Evolutionary conservation across 192 early-diverging fungal species (phyloP).

Genomic region (Rhizophagus clarus): DNA sequence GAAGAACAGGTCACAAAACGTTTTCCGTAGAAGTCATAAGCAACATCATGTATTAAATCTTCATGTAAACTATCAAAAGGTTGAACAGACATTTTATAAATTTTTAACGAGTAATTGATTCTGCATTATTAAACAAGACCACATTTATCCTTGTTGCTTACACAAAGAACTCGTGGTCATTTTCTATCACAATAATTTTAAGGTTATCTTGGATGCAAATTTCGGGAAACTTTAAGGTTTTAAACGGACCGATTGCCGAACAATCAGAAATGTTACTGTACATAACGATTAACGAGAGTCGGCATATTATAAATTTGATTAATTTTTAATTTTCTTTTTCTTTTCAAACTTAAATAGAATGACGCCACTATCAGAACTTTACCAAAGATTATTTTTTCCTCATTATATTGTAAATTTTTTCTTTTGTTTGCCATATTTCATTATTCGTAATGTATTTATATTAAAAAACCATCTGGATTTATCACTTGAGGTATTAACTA

Average conservation of each 20-base stretch:
- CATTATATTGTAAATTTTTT: conserved; percentile 29
- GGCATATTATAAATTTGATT: no score
- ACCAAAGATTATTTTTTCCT: conserved; percentile 22
- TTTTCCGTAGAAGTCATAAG: conserved; percentile 92
- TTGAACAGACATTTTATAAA: conserved; percentile 9
- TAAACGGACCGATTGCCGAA: no score
- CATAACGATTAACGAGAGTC: no score
- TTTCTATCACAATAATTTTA: no score
- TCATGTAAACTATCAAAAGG: conserved; percentile 77
- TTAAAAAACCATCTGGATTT: conserved; percentile 10
- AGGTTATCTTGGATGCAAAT: no score
- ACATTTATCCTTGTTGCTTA: no score
- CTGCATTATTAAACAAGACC: no score
- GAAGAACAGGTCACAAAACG: conserved; percentile 86
- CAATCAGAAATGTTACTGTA: no score
- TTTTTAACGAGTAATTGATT: not conserved
- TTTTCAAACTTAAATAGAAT: not conserved
- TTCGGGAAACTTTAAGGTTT: no score
- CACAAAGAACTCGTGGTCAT: no score
- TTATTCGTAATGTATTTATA: conserved; percentile 13
- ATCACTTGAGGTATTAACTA: conserved; percentile 9
- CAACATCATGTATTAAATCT: conserved; percentile 92
- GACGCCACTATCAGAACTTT: conserved; percentile 21
- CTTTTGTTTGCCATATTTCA: conserved; percentile 16
- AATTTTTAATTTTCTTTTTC: no score